Evolutionary conservation across 2,329 filamentous ascomycete species (phyloP).

Genomic region (Arthrobotrys musiformis): DNA sequence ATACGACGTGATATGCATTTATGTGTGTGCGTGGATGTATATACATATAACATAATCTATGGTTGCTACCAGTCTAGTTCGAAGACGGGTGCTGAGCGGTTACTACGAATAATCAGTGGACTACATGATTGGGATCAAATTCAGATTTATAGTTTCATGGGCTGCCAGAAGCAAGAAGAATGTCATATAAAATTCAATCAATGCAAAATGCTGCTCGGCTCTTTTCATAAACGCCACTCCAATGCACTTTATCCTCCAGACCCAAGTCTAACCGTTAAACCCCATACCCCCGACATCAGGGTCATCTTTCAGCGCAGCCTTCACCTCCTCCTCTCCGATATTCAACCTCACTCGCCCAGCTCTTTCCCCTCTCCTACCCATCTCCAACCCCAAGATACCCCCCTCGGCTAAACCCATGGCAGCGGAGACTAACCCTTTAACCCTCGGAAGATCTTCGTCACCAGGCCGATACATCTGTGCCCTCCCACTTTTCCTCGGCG

Average conservation of each 20-base stretch:
- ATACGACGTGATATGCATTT: too few relatives aligned
- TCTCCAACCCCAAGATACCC: slow-evolving; percentile 86
- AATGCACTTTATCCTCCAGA: not conserved
- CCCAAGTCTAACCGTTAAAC: slow-evolving; percentile 65
- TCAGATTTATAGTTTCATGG: too few relatives aligned
- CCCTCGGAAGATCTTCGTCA: slow-evolving; percentile 63
- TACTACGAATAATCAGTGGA: too few relatives aligned
- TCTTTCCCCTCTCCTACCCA: slow-evolving; percentile 77
- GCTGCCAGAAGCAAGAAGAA: not conserved
- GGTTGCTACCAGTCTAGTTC: too few relatives aligned
- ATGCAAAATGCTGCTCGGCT: not conserved
- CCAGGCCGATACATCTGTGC: slow-evolving; percentile 60
- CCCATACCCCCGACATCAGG: slow-evolving; percentile 84
- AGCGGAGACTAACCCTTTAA: slow-evolving; percentile 74
- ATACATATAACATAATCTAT: too few relatives aligned
- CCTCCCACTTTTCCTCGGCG: slow-evolving; percentile 60
- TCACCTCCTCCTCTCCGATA: slow-evolving; percentile 90
- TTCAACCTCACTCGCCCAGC: slow-evolving; percentile 87
- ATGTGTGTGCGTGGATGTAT: too few relatives aligned
- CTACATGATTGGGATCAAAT: too few relatives aligned
- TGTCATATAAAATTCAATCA: not conserved
- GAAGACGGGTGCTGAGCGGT: too few relatives aligned
- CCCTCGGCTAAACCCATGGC: slow-evolving; percentile 86
- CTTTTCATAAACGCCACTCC: not conserved
- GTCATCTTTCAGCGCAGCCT: slow-evolving; percentile 87